Evolutionary conservation across 768 basidiomycete species (phyloP), one percentile per base, ranked within the genome.

Genomic region (Suillus occidentalis): DNA sequence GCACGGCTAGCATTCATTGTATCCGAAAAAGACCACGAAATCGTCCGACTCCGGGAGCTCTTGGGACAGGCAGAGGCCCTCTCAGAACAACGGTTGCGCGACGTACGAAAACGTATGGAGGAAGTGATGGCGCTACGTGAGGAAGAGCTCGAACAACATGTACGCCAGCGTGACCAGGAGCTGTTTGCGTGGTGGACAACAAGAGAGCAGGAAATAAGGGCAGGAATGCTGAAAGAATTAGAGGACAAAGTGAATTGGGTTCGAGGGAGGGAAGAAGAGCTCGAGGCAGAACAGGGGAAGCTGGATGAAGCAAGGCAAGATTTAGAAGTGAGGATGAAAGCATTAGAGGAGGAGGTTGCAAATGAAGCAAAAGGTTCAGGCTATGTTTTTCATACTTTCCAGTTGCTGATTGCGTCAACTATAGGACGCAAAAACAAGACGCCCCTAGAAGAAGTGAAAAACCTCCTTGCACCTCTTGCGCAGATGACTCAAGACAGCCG

Each of bases 391-490:
- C 36, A 31, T 9, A 40, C 53, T 39, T 16, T 42, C 7, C 25
- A n/a, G n/a, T 43, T 42, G 2, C 47, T 63, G 39, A 62, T 50
- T 61, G 18, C 6, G 37, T 56, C 39, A 14, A 62, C 18, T 31
- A 9, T 65, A 81, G 85, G 78, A 55, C 80, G 81, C 28, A 85
- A 79, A 70, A 84, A 85, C 53, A 81, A 83, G 72, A 83, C 81
- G 9, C 90, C 90, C 6, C 76, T 92, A 5, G 90, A 92, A 70
- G 91, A 92, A 73, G 87, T 92, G 31, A 89, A 89, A 77, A 91
- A 90, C 67, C 73, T 89, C 28, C 81, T 89, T 8, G 82, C 81
- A 28, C 87, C 87, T 6, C 77, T 84, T 28, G 75, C 75, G 42
- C 80, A 79, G 50, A 73, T 81, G 63, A 68, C 76, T 2, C 74